phyloP scores from a whole-genome alignment of 1,139 yeast genomes.

The Suhomyces bokatorum region DNA sequence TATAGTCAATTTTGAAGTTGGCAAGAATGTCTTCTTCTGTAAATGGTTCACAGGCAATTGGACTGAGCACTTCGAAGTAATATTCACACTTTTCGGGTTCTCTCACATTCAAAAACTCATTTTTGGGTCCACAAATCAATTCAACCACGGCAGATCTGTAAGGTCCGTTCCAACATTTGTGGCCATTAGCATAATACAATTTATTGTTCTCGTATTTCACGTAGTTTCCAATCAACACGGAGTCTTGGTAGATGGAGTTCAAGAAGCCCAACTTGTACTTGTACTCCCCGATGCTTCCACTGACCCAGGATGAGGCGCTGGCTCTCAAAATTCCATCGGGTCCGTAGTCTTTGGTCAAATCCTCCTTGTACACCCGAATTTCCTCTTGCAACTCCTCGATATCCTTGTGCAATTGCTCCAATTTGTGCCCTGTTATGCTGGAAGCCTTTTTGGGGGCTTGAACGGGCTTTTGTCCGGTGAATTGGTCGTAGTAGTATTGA shows the following conservation, averaged over 20 bases:
- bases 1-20: conserved; percentile 31
- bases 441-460: conserved; percentile 1
- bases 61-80: conserved; percentile 59
- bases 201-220: conserved; percentile 37
- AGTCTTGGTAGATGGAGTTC: conserved; percentile 60
- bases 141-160: conserved; percentile 65
- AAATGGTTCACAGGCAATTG: conserved; percentile 61
- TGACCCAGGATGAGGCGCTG: conserved; percentile 50
- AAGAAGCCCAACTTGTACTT: conserved; percentile 63
- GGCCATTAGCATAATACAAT: conserved; percentile 59
- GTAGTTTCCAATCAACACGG: conserved; percentile 58
- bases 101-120: conserved; percentile 60
- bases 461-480: conserved; percentile 7
- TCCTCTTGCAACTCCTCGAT: conserved; percentile 21
- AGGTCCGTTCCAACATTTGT: conserved; percentile 96
- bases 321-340: conserved; percentile 66
- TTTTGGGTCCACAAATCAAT: conserved; percentile 64
- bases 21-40: conserved; percentile 32
- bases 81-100: conserved; percentile 93
- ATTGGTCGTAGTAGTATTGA: conserved; percentile 23
- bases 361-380: conserved; percentile 31
- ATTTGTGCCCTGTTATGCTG: not conserved
- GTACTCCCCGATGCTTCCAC: conserved; percentile 63
- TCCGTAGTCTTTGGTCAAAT: conserved; percentile 54
- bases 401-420: conserved; percentile 21